Base-by-base conservation (phyloP, 2,329 filamentous ascomycete species). In the Dothidotthia symphoricarpi region DNA sequence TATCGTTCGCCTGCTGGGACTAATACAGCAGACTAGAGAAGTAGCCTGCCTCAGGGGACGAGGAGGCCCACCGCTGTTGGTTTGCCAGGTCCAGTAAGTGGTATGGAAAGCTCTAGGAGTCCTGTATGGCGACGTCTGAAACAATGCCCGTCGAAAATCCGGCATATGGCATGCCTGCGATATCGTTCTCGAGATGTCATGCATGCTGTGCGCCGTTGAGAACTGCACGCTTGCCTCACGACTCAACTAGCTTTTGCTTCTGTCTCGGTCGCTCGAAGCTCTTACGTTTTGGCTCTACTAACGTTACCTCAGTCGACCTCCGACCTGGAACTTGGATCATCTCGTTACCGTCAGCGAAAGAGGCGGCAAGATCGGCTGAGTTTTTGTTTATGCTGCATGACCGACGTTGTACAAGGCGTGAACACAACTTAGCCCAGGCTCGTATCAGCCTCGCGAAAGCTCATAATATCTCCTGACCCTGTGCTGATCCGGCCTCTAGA, bases 261-360 rank as follows among this genome's bases (percentile, higher is more conserved):
- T 36, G 40, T 41, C 29, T 37, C 34, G 29, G 36, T 36, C 39
- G 38, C 39, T 41, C 28, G 16, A 38, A 31, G 12, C 35, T 45
- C 39, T 39, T 51, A 48, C 39, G 37, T 47, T 46, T 34, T 39
- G 43, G 50, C 36, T 49, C 43, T 49, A 44, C 36, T 47, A 32
- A 57, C 41, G 55, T 63, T 53, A 59, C 49, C 51, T 43, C 50
- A 37, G 43, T 53, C 44, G 53, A 55, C 54, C 61, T 54, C 39
- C 45, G 51, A 61, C 61, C 63, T 49, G 60, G 61, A 47, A 46
- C 40, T 36, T 42, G 63, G 60, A 55, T 51, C 42, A 16, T 35
- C 33, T 52, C 46, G 47, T 49, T 44, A 50, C 44, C 41, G 16
- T 38, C n/a, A 30, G 40, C 27, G 40, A 39, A 32, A 44, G 41